A percentile compares a stretch with the other conserved stretches of the same genome.
Conservation (phyloP, 2,329 filamentous ascomycete genomes). For the Raffaelea arxii region DNA sequence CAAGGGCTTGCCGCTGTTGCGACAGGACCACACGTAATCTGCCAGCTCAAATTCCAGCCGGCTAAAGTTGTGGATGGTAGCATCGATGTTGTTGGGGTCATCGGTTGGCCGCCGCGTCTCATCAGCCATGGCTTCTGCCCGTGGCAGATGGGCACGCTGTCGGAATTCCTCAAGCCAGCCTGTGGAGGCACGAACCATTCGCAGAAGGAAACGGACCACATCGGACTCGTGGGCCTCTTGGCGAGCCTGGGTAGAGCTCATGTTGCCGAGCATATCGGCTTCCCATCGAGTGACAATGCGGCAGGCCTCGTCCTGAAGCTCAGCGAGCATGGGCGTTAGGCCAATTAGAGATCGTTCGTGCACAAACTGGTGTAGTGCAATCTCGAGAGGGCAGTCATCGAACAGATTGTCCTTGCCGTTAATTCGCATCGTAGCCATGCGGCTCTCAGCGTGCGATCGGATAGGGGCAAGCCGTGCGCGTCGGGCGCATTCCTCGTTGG, state of each 20-base stretch:
- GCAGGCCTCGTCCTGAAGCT: slow-evolving; percentile 51
- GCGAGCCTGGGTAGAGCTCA: slow-evolving; percentile 26
- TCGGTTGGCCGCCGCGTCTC: slow-evolving; percentile 35
- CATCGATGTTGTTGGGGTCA: slow-evolving; percentile 46
- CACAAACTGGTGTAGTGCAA: slow-evolving; percentile 44
- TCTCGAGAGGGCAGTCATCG: slow-evolving; percentile 45
- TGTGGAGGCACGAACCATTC: slow-evolving; percentile 37
- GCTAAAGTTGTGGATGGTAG: slow-evolving; percentile 48
- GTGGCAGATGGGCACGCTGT: slow-evolving; percentile 45
- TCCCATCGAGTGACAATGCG: slow-evolving; percentile 48
- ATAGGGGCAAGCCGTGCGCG: slow-evolving; percentile 39
- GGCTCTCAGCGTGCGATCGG: slow-evolving; percentile 34
- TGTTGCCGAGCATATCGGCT: slow-evolving; percentile 16
- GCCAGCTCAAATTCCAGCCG: slow-evolving; percentile 46
- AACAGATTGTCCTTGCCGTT: slow-evolving; percentile 50
- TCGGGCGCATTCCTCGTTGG: slow-evolving; percentile 29
- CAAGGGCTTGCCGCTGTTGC: slow-evolving; percentile 34
- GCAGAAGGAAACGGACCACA: slow-evolving; percentile 46
- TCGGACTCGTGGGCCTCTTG: slow-evolving; percentile 30
- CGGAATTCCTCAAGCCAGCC: slow-evolving; percentile 48
- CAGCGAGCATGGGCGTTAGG: slow-evolving; percentile 48
- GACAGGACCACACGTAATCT: slow-evolving; percentile 38
- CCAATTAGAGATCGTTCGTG: slow-evolving; percentile 41
- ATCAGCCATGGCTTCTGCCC: slow-evolving; percentile 44
- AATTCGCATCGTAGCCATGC: slow-evolving; percentile 39